Percentiles rank a stretch among this genome's conserved stretches.
phyloP scores from a whole-genome alignment of 2,329 filamentous ascomycete species.

The Fusarium aywerte region DNA sequence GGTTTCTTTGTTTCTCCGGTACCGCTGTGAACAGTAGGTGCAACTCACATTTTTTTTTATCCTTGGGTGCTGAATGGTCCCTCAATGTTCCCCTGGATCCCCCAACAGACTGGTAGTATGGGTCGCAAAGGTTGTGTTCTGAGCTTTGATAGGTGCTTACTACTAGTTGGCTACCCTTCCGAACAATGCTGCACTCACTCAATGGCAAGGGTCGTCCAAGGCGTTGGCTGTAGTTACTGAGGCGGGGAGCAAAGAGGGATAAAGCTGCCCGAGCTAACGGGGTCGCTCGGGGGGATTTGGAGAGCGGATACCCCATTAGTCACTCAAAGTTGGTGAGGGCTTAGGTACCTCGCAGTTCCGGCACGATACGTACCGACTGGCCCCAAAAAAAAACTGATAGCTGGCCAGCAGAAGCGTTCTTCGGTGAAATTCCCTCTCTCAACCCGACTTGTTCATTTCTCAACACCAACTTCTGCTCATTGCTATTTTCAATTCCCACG shows the following conservation, averaged over 20 bases:
- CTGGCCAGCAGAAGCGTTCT: slow-evolving; percentile 40
- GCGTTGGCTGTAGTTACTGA: slow-evolving; percentile 4
- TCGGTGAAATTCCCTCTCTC: slow-evolving; percentile 50
- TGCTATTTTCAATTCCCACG: slow-evolving; percentile 42
- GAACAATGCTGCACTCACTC: slow-evolving; percentile 21
- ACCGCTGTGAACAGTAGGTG: slow-evolving; percentile 16
- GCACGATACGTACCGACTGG: slow-evolving; percentile 47
- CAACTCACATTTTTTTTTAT: slow-evolving; percentile 1
- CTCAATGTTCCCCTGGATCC: slow-evolving; percentile 40
- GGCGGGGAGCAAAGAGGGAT: slow-evolving; percentile 42
- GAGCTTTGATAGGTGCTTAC: slow-evolving; percentile 30
- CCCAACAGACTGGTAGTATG: slow-evolving; percentile 44
- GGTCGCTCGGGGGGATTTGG: slow-evolving; percentile 42
- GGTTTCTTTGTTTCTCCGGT: slow-evolving; percentile 35
- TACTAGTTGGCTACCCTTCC: slow-evolving; percentile 2
- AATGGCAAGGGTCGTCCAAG: slow-evolving; percentile 29
- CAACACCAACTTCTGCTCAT: slow-evolving; percentile 45
- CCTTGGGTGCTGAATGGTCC: slow-evolving; percentile 35
- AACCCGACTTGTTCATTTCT: slow-evolving; percentile 45
- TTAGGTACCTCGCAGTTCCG: slow-evolving; percentile 46
- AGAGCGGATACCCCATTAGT: slow-evolving; percentile 36
- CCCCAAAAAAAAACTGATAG: slow-evolving; percentile 49
- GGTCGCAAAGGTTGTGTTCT: slow-evolving; percentile 23
- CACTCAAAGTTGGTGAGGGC: slow-evolving; percentile 16
- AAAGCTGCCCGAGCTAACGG: slow-evolving; percentile 48